Conservation (phyloP, 2,329 filamentous ascomycete species). For the Epichloe sylvatica region DNA sequence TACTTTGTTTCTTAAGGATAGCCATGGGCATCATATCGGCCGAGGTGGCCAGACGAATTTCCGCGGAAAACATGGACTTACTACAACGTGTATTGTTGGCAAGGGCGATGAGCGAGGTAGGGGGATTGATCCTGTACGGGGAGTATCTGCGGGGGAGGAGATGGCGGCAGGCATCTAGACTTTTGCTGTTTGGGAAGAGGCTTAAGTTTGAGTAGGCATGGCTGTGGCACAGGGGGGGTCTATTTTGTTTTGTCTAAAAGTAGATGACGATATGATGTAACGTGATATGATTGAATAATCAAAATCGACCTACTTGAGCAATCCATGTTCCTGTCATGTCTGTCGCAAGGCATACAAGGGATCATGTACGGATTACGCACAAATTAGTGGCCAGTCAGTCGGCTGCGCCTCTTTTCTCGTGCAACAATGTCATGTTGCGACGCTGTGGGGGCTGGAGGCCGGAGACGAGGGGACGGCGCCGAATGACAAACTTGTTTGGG, state of each 20-base stretch:
- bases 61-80: neutral
- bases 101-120: neutral
- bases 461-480: neutral
- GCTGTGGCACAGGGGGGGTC: too few species aligned
- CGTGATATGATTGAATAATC: neutral
- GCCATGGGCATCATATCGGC: neutral
- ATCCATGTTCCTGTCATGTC: too few species aligned
- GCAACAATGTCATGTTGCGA: too few species aligned
- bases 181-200: neutral
- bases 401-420: too few species aligned
- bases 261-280: conserved; percentile 5
- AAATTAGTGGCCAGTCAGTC: too few species aligned
- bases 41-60: neutral
- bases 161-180: neutral
- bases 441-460: too few species aligned
- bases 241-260: neutral
- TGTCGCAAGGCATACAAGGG: too few species aligned
- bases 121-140: neutral
- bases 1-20: neutral
- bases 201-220: neutral
- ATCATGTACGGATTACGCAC: too few species aligned
- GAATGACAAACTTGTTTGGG: neutral
- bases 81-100: neutral
- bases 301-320: neutral
- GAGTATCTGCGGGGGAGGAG: neutral